These are phyloP conservation scores for Lenwebbia sp. DNA, from an alignment of 345 rosid genomes.

Conservation along the genomic window DNA sequence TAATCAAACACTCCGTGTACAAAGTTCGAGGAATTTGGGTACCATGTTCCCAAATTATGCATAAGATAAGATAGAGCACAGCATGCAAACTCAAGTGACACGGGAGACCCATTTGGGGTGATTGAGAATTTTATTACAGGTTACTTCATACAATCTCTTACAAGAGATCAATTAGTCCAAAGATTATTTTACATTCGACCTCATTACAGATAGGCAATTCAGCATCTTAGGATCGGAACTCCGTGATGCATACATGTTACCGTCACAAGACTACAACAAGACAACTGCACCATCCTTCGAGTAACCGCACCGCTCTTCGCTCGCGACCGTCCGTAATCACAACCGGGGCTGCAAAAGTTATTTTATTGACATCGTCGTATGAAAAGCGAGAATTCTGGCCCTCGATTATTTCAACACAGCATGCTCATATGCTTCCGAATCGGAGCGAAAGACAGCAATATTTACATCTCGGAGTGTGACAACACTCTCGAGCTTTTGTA, in stretches of 20 bases:
- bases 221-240: not conserved
- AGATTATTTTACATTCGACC: not conserved
- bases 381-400: not conserved
- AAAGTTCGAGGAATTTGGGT: not conserved
- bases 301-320: not conserved
- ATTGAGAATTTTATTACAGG: not conserved
- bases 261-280: not conserved
- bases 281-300: not conserved
- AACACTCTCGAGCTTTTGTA: not conserved
- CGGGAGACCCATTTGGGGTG: not conserved
- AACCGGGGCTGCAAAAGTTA: not conserved
- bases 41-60: not conserved
- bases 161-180: not conserved
- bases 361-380: not conserved
- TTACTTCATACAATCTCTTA: not conserved
- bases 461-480: not conserved
- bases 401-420: not conserved
- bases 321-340: not conserved
- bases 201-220: not conserved
- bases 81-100: not conserved
- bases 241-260: not conserved
- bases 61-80: too few species aligned
- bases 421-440: not conserved
- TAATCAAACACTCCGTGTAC: not conserved
- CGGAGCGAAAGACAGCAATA: not conserved